Conservation (phyloP, 1,284 basidiomycete species). For the Apiotrichum porosum region DNA sequence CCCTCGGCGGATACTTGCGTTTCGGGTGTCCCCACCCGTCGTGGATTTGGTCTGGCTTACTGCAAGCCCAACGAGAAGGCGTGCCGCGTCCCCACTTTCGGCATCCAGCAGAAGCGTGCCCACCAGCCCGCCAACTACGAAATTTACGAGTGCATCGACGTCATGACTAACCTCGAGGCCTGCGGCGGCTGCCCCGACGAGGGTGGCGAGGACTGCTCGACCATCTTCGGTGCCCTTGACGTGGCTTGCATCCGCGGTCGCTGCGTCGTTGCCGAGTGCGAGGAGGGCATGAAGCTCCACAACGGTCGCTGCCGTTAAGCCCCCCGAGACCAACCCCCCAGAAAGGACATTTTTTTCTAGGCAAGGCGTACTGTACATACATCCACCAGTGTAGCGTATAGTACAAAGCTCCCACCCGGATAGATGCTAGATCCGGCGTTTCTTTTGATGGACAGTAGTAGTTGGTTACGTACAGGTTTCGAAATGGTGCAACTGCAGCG, state of each 20-base stretch:
- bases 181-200: slow-evolving; percentile 2
- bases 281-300: not conserved
- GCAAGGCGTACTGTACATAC: too few relatives aligned
- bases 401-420: too few relatives aligned
- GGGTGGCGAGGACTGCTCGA: slow-evolving; percentile 10
- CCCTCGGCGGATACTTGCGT: not conserved
- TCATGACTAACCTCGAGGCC: not conserved
- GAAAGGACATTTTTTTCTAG: not conserved
- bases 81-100: not conserved
- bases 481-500: too few relatives aligned
- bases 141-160: not conserved
- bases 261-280: slow-evolving; percentile 11
- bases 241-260: slow-evolving; percentile 11
- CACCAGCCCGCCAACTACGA: not conserved
- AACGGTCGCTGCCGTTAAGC: slow-evolving; percentile 1
- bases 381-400: too few relatives aligned
- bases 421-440: too few relatives aligned
- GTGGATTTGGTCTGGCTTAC: not conserved
- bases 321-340: too few relatives aligned
- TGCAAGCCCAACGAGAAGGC: not conserved
- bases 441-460: too few relatives aligned
- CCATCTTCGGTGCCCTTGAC: slow-evolving; percentile 6
- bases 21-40: not conserved
- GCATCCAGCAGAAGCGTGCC: not conserved
- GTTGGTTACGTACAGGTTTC: too few relatives aligned